Evolutionary conservation across 768 basidiomycete species (phyloP).

Genomic region (Agaricus blazei): DNA sequence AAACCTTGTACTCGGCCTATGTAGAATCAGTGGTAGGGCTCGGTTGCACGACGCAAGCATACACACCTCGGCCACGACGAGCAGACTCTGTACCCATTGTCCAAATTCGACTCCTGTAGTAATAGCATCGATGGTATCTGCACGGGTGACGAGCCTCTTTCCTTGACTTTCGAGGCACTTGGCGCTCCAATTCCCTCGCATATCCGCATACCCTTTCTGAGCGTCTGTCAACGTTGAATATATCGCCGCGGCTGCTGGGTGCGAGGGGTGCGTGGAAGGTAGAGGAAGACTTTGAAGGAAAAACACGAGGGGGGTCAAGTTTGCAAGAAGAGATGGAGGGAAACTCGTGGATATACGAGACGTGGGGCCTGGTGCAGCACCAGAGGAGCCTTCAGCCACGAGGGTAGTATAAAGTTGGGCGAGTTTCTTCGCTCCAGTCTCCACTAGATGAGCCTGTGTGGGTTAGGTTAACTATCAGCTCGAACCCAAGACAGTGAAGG

Average conservation of each 20-base stretch:
- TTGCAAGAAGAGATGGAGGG: slow-evolving; percentile 44
- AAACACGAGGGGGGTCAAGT: slow-evolving; percentile 57
- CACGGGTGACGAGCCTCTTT: slow-evolving; percentile 63
- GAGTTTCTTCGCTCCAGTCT: slow-evolving; percentile 80
- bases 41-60: background rate
- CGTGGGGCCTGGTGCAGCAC: slow-evolving; percentile 42
- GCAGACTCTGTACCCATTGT: slow-evolving; percentile 60
- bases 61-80: slow-evolving; percentile 63
- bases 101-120: slow-evolving; percentile 67
- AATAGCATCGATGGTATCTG: slow-evolving; percentile 64
- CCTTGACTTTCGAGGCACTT: slow-evolving; percentile 72
- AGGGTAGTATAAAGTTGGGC: slow-evolving; percentile 80
- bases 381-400: slow-evolving; percentile 82
- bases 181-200: slow-evolving; percentile 75
- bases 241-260: slow-evolving; percentile 67
- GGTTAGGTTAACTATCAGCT: background rate
- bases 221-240: slow-evolving; percentile 66
- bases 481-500: background rate
- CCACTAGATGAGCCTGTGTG: slow-evolving; percentile 60
- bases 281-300: slow-evolving; percentile 71
- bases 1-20: slow-evolving; percentile 65
- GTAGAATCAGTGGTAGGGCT: background rate
- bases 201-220: slow-evolving; percentile 79
- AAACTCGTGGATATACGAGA: slow-evolving; percentile 34
- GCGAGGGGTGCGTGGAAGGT: slow-evolving; percentile 78